phyloP scores from a whole-genome alignment of 805 yeast species.

The Candida ficus region DNA sequence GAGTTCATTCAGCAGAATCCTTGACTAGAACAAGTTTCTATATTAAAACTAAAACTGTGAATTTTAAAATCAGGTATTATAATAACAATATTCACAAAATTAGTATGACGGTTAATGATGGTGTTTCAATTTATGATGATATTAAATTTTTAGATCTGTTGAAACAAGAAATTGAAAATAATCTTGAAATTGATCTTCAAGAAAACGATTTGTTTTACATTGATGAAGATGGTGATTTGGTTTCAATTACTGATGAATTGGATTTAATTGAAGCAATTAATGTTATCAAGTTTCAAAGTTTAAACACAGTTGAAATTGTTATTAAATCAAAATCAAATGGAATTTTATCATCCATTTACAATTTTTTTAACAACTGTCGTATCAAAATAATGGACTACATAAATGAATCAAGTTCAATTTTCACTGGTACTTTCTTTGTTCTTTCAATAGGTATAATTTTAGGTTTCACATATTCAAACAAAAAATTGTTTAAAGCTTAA shows the following conservation, averaged over 20 bases:
- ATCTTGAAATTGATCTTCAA: constrained; percentile 16
- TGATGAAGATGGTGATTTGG: constrained; percentile 35
- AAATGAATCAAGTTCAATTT: constrained; percentile 1
- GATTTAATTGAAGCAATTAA: constrained; percentile 29
- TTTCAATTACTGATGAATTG: constrained; percentile 29
- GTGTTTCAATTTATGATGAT: constrained; percentile 18
- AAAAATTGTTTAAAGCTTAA: constrained; percentile 1
- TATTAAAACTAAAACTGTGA: constrained; percentile 15
- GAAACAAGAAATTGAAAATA: constrained; percentile 20
- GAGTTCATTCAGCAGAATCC: constrained; percentile 21
- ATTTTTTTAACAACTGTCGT: constrained; percentile 3
- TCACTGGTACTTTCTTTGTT: constrained; percentile 17
- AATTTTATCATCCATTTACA: not conserved
- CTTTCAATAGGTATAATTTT: constrained; percentile 20
- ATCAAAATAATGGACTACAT: not conserved
- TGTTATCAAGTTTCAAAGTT: constrained; percentile 3
- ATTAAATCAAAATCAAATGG: constrained; percentile 2
- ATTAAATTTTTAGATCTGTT: constrained; percentile 20
- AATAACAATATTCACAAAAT: constrained; percentile 18
- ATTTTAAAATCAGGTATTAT: constrained; percentile 17
- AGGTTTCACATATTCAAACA: constrained; percentile 15
- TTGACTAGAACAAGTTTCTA: constrained; percentile 20
- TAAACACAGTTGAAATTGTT: constrained; percentile 14
- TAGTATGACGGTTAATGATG: constrained; percentile 21
- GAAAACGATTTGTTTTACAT: constrained; percentile 30